phyloP scores from a whole-genome alignment of 257 asterid genomes.

The Thymus quinquecostatus region DNA sequence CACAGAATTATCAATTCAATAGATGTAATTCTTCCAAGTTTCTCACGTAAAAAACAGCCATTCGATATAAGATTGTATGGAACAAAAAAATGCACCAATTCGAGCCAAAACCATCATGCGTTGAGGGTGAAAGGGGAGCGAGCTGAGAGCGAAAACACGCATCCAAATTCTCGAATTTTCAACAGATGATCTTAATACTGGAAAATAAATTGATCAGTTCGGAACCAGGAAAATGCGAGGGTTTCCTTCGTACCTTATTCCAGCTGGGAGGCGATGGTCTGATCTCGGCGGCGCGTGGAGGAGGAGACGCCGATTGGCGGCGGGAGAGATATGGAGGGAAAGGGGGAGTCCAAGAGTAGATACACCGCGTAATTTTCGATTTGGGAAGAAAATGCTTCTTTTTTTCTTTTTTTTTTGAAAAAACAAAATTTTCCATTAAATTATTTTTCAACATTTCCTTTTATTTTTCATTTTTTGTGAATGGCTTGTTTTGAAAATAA shows the following conservation, averaged over 20 bases:
- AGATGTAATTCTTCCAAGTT: background rate
- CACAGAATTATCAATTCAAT: background rate
- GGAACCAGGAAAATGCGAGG: slow-evolving; percentile 34
- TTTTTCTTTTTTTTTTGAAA: too few relatives aligned
- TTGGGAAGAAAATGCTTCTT: background rate
- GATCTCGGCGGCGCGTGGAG: slow-evolving; percentile 41
- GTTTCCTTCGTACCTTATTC: slow-evolving; percentile 17
- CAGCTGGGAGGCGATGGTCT: background rate
- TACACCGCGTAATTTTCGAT: background rate
- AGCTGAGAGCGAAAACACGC: background rate
- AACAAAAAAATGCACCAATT: background rate
- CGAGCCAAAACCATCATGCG: slow-evolving; percentile 4
- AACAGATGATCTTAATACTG: slow-evolving; percentile 11
- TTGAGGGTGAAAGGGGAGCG: background rate
- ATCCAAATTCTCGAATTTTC: slow-evolving; percentile 20
- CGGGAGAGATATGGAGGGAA: slow-evolving; percentile 25
- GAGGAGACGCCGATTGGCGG: slow-evolving; percentile 32
- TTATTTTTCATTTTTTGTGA: background rate
- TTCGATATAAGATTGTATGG: background rate
- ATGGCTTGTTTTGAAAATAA: too few relatives aligned
- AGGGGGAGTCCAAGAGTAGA: slow-evolving; percentile 20
- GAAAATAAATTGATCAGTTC: slow-evolving; percentile 15
- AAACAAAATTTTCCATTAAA: background rate
- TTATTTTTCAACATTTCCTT: background rate
- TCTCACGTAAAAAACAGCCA: background rate